A percentile compares a stretch with the other conserved stretches of the same genome.
phyloP scores from a whole-genome alignment of 2,329 filamentous ascomycete genomes.

The Beauveria medogensis region DNA sequence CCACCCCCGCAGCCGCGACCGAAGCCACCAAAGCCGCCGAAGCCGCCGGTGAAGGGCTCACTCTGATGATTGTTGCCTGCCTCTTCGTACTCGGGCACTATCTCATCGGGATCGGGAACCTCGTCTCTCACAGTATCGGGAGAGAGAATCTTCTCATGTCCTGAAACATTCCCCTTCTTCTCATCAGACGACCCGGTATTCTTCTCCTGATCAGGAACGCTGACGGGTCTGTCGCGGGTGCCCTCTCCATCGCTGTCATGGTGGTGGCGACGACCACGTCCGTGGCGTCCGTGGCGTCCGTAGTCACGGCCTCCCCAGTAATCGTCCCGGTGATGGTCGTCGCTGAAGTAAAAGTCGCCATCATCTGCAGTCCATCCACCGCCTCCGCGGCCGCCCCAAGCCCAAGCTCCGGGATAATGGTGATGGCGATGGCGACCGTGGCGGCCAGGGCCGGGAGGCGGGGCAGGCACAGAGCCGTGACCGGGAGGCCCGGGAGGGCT shows the following conservation, averaged over 20 bases:
- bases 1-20: slow-evolving; percentile 17
- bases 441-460: slow-evolving; percentile 10
- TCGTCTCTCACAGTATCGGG: slow-evolving; percentile 25
- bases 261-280: slow-evolving; percentile 12
- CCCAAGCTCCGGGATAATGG: slow-evolving; percentile 15
- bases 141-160: slow-evolving; percentile 27
- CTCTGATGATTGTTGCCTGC: background rate
- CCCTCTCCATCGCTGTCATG: slow-evolving; percentile 12
- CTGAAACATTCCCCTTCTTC: slow-evolving; percentile 12
- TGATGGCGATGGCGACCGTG: slow-evolving; percentile 13
- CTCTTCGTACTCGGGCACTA: slow-evolving; percentile 24
- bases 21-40: slow-evolving; percentile 15
- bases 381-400: slow-evolving; percentile 1
- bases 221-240: slow-evolving; percentile 16
- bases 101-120: slow-evolving; percentile 25
- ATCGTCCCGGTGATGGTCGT: background rate
- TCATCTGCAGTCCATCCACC: slow-evolving; percentile 2
- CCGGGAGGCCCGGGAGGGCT: slow-evolving; percentile 7
- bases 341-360: slow-evolving; percentile 7
- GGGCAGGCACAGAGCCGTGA: background rate
- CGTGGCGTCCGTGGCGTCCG: slow-evolving; percentile 12
- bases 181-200: slow-evolving; percentile 16
- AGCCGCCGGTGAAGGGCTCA: slow-evolving; percentile 15
- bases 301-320: slow-evolving; percentile 1
- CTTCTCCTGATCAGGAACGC: slow-evolving; percentile 17